Base-by-base conservation (phyloP, 768 basidiomycete species). In the Gymnopilus dilepis region DNA sequence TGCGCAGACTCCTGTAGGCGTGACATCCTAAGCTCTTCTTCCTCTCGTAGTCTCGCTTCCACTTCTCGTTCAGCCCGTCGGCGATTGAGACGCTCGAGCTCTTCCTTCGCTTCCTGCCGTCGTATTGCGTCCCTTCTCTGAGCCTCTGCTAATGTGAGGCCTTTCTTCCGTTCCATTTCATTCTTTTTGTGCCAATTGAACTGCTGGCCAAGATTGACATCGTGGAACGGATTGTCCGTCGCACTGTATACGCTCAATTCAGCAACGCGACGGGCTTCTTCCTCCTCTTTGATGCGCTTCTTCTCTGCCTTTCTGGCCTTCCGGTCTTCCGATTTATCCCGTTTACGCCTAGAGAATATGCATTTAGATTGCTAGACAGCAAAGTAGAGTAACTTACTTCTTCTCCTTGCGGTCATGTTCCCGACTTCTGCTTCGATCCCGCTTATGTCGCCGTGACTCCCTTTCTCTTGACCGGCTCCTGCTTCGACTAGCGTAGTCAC, bases 161-260 rank as follows among this genome's bases (percentile, higher is more conserved):
- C 97, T 61, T 86, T 78, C 77, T 97, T 98, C 69, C 87, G 85
- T 73, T 99, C 97, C 79, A 95, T 94, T 74, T 99, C 97, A 26
- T 88, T 86, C 80, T 99, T 99, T 83, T 99, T 99, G 78, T 95
- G 93, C 97, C 97, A 99, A 60, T 92, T 88, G 76, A 99, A 99
- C 73, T 96, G 94, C 72, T 98, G 94, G 21, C 89, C 91, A 31
- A 99, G 89, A 74, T 99, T 98, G 63, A 94, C 89, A 69, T 99
- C 97, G 76, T 97, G 94, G 80, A 99, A 99, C 0, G 97, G 97
- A 71, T 99, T 99, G 81, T 99, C 96, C 12, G 89, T 88, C 48
- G 95, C 93, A 66, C 94, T 95, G 80, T 99, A 99, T 65, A 97
- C 91, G 66, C 95, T 96, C 42, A 99, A 84, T 75, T 99, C 97